phyloP scores from a whole-genome alignment of 495 filamentous ascomycete genomes.

The Chaetomium fimeti region DNA sequence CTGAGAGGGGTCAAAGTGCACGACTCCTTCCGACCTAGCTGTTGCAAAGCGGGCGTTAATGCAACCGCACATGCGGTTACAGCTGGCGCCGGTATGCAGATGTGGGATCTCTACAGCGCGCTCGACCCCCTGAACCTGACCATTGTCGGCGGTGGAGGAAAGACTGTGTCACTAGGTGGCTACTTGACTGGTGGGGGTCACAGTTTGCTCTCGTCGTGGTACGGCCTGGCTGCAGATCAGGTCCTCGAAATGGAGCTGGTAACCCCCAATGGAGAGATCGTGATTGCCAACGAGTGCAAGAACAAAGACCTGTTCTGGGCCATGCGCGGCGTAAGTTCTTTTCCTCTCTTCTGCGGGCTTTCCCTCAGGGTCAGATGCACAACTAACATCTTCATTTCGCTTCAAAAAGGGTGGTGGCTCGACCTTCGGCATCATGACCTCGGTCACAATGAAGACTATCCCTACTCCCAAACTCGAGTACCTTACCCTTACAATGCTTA shows the following conservation, averaged over 20 bases:
- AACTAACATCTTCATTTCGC: neutral
- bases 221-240: conserved; percentile 63
- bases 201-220: conserved; percentile 49
- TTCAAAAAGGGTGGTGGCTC: conserved; percentile 55
- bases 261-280: conserved; percentile 52
- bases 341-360: neutral
- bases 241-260: conserved; percentile 63
- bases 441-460: conserved; percentile 49
- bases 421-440: conserved; percentile 63
- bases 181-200: conserved; percentile 64
- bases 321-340: conserved; percentile 53
- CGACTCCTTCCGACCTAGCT: conserved; percentile 39
- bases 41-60: conserved; percentile 39
- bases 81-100: conserved; percentile 40
- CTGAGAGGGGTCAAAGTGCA: conserved; percentile 42
- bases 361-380: neutral
- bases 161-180: conserved; percentile 44
- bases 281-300: conserved; percentile 55
- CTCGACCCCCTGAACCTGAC: conserved; percentile 37
- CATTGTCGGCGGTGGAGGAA: conserved; percentile 38
- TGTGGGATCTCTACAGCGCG: conserved; percentile 36
- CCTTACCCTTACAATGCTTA: conserved; percentile 22
- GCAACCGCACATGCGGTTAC: conserved; percentile 41
- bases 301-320: conserved; percentile 67
- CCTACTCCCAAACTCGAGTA: conserved; percentile 34